These are phyloP conservation scores for Microglena sp. DNA, from an alignment of 139 green algal species.

Conservation along the genomic window DNA sequence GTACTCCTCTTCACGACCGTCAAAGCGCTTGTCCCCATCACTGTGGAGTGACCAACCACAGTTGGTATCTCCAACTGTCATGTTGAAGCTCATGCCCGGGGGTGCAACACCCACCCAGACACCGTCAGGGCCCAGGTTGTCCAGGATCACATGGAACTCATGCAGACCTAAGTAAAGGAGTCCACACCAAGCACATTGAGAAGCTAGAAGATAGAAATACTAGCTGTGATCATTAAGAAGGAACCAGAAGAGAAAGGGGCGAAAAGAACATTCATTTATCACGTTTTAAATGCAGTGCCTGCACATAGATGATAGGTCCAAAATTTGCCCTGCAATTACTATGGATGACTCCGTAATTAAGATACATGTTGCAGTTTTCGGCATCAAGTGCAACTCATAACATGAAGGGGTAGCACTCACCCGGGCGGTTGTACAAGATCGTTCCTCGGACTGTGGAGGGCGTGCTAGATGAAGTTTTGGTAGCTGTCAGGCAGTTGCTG, in stretches of 20 bases:
- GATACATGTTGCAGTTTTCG: too few relatives aligned
- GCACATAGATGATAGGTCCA: too few relatives aligned
- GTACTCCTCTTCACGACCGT: conserved; percentile 44
- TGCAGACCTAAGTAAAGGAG: conserved; percentile 18
- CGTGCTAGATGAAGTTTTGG: conserved; percentile 28
- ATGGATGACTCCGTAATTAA: too few relatives aligned
- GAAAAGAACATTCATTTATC: too few relatives aligned
- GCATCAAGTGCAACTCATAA: too few relatives aligned
- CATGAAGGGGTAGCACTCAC: too few relatives aligned
- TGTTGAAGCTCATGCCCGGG: conserved; percentile 26
- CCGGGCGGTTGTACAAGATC: conserved; percentile 35
- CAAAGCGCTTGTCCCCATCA: conserved; percentile 44
- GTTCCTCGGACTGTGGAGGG: conserved; percentile 43
- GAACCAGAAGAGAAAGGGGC: too few relatives aligned
- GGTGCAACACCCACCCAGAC: conserved; percentile 48
- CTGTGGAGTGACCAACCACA: conserved; percentile 47
- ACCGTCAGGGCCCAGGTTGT: conserved; percentile 44
- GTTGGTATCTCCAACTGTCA: conserved; percentile 34
- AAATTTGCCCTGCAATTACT: too few relatives aligned
- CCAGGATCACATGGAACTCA: conserved; percentile 56
- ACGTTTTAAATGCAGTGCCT: too few relatives aligned
- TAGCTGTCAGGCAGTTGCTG: conserved; percentile 52
- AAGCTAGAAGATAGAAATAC: too few relatives aligned
- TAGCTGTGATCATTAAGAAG: too few relatives aligned
- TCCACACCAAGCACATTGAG: too few relatives aligned